Conservation (phyloP, 192 early-diverging fungal species). For the Coemansia sp. region DNA sequence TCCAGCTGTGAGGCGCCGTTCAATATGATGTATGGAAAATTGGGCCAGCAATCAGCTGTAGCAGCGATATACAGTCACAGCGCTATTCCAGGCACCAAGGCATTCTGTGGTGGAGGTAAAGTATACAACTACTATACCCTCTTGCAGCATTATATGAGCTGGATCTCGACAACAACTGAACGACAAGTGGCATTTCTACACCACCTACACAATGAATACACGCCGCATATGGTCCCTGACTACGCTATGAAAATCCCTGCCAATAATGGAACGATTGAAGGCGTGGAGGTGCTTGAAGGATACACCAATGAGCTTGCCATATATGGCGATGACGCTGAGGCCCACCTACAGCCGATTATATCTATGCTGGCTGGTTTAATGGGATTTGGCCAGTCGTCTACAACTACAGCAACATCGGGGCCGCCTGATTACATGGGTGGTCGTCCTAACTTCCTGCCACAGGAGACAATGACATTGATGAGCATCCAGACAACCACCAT, state of each 20-base stretch:
- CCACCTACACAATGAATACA: background rate
- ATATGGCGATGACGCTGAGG: background rate
- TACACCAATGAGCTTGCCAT: background rate
- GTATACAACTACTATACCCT: slow-evolving; percentile 33
- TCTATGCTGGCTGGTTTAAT: background rate
- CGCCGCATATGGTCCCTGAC: background rate
- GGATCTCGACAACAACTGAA: slow-evolving; percentile 4
- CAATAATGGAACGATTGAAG: background rate
- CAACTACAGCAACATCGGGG: background rate
- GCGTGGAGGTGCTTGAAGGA: background rate
- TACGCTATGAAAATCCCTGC: background rate
- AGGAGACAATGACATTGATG: background rate
- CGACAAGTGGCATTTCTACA: background rate
- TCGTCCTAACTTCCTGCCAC: background rate
- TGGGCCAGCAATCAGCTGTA: background rate
- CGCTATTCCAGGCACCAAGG: slow-evolving; percentile 13
- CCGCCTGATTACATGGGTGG: background rate
- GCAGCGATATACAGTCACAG: slow-evolving; percentile 32
- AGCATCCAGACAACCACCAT: background rate
- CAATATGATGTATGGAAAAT: slow-evolving; percentile 15
- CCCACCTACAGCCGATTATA: background rate
- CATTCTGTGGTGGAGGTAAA: slow-evolving; percentile 19
- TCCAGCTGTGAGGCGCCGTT: slow-evolving; percentile 22
- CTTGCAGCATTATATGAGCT: slow-evolving; percentile 38
- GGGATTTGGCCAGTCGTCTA: too few relatives aligned